These are phyloP conservation scores for Pelargonium fulgidum DNA, from an alignment of 441 rosid genomes.

Conservation along the genomic window DNA sequence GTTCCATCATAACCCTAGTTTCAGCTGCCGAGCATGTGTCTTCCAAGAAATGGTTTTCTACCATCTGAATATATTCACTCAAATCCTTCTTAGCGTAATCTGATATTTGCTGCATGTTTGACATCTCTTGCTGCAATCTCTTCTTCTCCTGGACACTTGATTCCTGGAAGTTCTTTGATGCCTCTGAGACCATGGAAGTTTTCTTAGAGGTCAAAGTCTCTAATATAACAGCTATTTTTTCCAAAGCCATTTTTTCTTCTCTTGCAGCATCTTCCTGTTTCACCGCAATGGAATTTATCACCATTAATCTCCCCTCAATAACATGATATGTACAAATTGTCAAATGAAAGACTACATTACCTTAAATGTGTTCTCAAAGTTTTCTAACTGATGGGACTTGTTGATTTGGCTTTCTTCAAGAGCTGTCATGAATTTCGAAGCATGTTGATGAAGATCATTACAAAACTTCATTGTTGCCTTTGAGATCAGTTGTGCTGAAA, in stretches of 20 bases:
- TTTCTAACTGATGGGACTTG: constrained; percentile 39
- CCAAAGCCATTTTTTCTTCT: constrained; percentile 69
- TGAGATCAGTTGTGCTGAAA: constrained; percentile 56
- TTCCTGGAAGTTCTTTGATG: constrained; percentile 43
- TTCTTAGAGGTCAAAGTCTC: constrained; percentile 53
- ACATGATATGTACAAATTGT: constrained; percentile 9
- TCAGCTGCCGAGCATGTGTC: constrained; percentile 58
- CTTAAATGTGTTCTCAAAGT: constrained; percentile 56
- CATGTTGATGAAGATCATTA: constrained; percentile 49
- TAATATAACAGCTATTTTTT: constrained; percentile 54
- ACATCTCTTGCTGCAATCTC: constrained; percentile 49
- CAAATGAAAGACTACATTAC: constrained; percentile 26
- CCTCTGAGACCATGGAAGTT: constrained; percentile 61
- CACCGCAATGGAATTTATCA: constrained; percentile 17
- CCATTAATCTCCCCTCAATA: constrained; percentile 3
- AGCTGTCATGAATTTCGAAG: constrained; percentile 35
- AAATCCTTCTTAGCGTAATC: constrained; percentile 42
- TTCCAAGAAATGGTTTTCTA: constrained; percentile 42
- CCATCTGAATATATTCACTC: constrained; percentile 36
- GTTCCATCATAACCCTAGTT: constrained; percentile 45
- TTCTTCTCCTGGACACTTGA: constrained; percentile 38
- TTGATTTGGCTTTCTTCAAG: constrained; percentile 48
- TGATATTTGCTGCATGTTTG: constrained; percentile 51
- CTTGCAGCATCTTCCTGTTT: constrained; percentile 68
- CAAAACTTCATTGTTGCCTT: constrained; percentile 44